Evolutionary conservation across 2,329 filamentous ascomycete species (phyloP).

Genomic region (Sarocladium kiliense): DNA sequence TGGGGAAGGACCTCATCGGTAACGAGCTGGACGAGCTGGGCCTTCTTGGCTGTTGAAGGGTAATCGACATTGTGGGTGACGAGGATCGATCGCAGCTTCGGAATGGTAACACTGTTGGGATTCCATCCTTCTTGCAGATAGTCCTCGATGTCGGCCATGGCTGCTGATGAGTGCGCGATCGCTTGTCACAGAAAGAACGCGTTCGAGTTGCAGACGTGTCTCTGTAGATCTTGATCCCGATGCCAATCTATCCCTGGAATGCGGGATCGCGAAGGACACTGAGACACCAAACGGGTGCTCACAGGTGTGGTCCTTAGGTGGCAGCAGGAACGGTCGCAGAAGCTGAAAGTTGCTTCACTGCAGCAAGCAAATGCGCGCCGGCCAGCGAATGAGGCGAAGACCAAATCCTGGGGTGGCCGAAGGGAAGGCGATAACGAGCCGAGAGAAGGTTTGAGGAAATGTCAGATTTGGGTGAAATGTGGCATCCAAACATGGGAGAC

Average conservation of each 20-base stretch:
- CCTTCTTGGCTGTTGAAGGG: slow-evolving; percentile 86
- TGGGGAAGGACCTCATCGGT: slow-evolving; percentile 73
- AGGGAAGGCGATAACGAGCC: not conserved
- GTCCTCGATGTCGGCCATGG: slow-evolving; percentile 65
- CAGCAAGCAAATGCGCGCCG: not conserved
- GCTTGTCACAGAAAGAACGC: not conserved
- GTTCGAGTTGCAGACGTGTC: not conserved
- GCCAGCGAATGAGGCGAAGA: not conserved
- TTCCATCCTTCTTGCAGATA: slow-evolving; percentile 89
- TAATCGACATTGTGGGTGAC: slow-evolving; percentile 84
- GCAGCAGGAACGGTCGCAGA: not conserved
- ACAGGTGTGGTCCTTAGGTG: not conserved
- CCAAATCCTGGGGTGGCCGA: not conserved
- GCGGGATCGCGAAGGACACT: not conserved
- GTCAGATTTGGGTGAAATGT: slow-evolving; percentile 9
- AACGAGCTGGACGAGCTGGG: slow-evolving; percentile 80
- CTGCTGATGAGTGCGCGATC: slow-evolving; percentile 14
- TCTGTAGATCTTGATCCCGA: not conserved
- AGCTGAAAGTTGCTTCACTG: not conserved
- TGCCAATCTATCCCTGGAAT: not conserved
- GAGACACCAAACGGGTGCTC: slow-evolving; percentile 2
- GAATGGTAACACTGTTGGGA: slow-evolving; percentile 75
- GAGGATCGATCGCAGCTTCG: slow-evolving; percentile 83
- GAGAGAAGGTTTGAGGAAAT: not conserved
- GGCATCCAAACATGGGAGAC: slow-evolving; percentile 10